A percentile compares a stretch with the other conserved stretches of the same genome.
phyloP scores from a whole-genome alignment of 2,329 filamentous ascomycete genomes.

The Colletotrichum australisinense region DNA sequence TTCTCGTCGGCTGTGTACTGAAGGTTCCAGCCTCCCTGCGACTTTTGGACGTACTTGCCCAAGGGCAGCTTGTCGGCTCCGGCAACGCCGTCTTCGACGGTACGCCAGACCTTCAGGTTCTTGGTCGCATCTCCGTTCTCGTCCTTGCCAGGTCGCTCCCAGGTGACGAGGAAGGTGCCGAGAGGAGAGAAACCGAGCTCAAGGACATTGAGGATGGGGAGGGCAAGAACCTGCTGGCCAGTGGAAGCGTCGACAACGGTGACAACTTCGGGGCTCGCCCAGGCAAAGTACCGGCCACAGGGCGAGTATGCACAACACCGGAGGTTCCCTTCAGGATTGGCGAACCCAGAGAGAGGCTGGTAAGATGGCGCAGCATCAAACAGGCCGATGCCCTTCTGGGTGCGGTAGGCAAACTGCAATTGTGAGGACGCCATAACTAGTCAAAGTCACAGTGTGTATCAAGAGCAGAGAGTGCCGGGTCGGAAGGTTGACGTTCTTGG shows the following conservation, averaged over 20 bases:
- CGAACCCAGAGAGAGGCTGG: slow-evolving; percentile 84
- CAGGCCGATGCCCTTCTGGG: slow-evolving; percentile 94
- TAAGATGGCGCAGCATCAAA: slow-evolving; percentile 93
- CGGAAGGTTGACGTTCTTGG: slow-evolving; percentile 36
- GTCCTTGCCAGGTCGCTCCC: slow-evolving; percentile 94
- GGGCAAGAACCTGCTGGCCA: slow-evolving; percentile 78
- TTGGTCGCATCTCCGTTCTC: slow-evolving; percentile 93
- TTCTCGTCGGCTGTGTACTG: slow-evolving; percentile 96
- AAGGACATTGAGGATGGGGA: slow-evolving; percentile 87
- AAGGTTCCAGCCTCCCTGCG: slow-evolving; percentile 94
- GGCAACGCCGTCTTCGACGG: slow-evolving; percentile 74
- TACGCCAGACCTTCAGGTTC: slow-evolving; percentile 97
- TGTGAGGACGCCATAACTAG: slow-evolving; percentile 93
- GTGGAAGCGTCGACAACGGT: slow-evolving; percentile 84
- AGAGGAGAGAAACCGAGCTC: slow-evolving; percentile 94
- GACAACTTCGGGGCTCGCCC: slow-evolving; percentile 89
- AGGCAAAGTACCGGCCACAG: slow-evolving; percentile 95
- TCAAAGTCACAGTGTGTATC: slow-evolving; percentile 79
- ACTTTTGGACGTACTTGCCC: slow-evolving; percentile 94
- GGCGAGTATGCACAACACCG: slow-evolving; percentile 96
- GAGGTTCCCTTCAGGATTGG: slow-evolving; percentile 90
- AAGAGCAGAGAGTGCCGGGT: slow-evolving; percentile 40
- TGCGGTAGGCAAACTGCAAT: slow-evolving; percentile 97
- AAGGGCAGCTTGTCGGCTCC: slow-evolving; percentile 77
- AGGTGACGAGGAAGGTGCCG: slow-evolving; percentile 94